Evolutionary conservation across 495 filamentous ascomycete genomes (phyloP).

Genomic region (Penicillium roqueforti): DNA sequence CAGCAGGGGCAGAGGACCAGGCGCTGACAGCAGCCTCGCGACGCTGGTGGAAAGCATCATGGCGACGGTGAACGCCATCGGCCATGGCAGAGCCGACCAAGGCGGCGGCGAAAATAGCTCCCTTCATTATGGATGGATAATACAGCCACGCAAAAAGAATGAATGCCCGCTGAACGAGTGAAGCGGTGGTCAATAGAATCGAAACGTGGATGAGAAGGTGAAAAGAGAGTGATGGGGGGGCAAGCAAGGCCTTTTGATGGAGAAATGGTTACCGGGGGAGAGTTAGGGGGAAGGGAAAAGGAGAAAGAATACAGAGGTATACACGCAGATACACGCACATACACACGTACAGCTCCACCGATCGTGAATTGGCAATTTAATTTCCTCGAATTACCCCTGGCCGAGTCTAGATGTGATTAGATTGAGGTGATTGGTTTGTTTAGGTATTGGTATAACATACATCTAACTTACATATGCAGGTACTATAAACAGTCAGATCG

Average conservation of each 20-base stretch:
- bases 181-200: conserved; percentile 67
- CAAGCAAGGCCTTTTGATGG: conserved; percentile 48
- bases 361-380: conserved; percentile 19
- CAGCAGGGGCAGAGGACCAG: conserved; percentile 22
- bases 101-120: conserved; percentile 59
- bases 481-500: too few species aligned
- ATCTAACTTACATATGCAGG: too few species aligned
- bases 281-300: conserved; percentile 33
- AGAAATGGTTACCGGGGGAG: conserved; percentile 25
- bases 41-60: conserved; percentile 56
- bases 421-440: conserved; percentile 6
- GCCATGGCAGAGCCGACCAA: conserved; percentile 59
- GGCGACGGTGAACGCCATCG: conserved; percentile 55
- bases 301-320: too few species aligned
- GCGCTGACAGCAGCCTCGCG: conserved; percentile 15
- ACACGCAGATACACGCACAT: too few species aligned
- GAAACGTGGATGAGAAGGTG: conserved; percentile 35
- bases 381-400: conserved; percentile 10
- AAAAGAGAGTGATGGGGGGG: conserved; percentile 45
- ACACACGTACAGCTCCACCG: conserved; percentile 20
- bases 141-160: conserved; percentile 43
- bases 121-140: conserved; percentile 60
- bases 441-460: too few species aligned
- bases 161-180: conserved; percentile 97
- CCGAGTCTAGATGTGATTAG: conserved; percentile 13